Evolutionary conservation across 106 monocot genomes (phyloP).

Genomic region (Phalaenopsis aphrodite): DNA sequence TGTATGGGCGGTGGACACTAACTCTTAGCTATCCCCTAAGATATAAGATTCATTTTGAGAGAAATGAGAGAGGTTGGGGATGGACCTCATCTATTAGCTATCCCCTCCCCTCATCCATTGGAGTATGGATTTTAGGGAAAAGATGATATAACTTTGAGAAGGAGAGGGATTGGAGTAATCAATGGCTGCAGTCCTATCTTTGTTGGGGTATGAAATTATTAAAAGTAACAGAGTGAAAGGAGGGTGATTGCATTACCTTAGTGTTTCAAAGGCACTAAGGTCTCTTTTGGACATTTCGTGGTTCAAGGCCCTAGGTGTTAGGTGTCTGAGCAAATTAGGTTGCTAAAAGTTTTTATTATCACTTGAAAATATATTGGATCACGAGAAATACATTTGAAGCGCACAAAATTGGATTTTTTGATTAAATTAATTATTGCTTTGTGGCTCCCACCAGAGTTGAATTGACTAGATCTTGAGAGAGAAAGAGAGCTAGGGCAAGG

Average conservation of each 20-base stretch:
- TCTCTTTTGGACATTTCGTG: not conserved
- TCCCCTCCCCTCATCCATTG: no score
- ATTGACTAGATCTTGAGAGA: not conserved
- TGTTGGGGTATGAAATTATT: not conserved
- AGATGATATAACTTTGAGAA: not conserved
- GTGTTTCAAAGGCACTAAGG: not conserved
- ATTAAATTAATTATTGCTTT: not conserved
- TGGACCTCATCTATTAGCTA: not conserved
- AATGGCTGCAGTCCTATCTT: not conserved
- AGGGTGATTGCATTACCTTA: not conserved
- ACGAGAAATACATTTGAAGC: not conserved
- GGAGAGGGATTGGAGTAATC: not conserved
- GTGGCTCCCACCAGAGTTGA: not conserved
- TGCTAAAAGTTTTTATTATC: not conserved
- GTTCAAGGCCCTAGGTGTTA: not conserved
- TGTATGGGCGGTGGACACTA: not conserved
- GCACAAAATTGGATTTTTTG: not conserved
- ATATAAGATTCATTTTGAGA: not conserved
- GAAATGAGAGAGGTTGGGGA: not conserved
- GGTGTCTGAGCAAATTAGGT: not conserved
- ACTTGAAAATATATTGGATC: not conserved
- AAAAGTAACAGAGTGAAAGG: not conserved
- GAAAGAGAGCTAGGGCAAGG: not conserved
- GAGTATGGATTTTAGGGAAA: no score
- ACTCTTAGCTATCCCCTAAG: not conserved